Evolutionary conservation across 495 filamentous ascomycete genomes (phyloP), one percentile per base, ranked within the genome.

Genomic region (Lasiosphaeria hispida): DNA sequence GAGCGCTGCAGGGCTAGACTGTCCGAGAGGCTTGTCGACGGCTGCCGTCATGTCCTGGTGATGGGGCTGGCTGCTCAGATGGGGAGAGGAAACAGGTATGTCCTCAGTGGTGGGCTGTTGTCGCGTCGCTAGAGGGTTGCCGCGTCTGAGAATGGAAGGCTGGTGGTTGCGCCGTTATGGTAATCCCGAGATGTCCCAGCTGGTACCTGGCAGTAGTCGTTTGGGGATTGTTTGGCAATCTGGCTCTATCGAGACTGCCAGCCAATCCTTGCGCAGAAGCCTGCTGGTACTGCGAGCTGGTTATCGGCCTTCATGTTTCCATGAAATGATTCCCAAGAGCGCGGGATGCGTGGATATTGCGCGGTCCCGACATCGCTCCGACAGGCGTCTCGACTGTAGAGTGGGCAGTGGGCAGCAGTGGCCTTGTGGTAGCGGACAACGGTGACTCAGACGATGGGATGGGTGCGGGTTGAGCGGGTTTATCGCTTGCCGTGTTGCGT

Each of bases 191-290:
- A 42, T 48, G 51, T 35, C 30, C 49, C 44, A 30, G 53, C 40
- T 57, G 51, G 60, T 39, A 37, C 55, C 50, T 59, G 59, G 58
- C 30, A 48, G 43, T 42, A 49, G 51, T 15, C 45, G 48, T 57
- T 48, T 55, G 54, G 55, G 42, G 56, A 49, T 18, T 55, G 49
- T 50, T 47, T 52, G 48, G 48, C 35, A 61, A 58, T 64, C 57
- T 64, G 49, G 39, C 58, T 42, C 53, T 50, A 52, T 58, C 23
- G 37, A 45, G 38, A 14, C 37, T 5, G 38, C 17, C 49, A 48
- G 53, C 62, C 62, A 64, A 64, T 64, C 62, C 58, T 5, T 30
- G n/a, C 11, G 4, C 30, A 55, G 58, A 61, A 56, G 44, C 37
- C 35, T 49, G 15, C 49, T 51, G 17, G 50, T 50, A 58, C 48